Percentiles rank a stretch among this genome's conserved stretches.
Conservation (phyloP, 345 rosid genomes). For the Kandelia obovata region DNA sequence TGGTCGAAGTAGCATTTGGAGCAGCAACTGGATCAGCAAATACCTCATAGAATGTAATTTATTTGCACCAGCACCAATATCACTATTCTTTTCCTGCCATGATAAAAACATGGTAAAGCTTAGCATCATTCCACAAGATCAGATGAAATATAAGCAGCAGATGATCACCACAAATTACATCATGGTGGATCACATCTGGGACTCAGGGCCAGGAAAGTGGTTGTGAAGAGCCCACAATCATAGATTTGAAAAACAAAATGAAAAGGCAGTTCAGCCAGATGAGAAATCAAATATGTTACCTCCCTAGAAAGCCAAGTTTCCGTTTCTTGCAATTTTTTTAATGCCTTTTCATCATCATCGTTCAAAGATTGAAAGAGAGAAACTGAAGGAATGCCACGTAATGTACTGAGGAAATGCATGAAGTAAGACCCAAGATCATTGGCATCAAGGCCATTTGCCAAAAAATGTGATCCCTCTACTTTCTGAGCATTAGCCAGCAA, state of each 20-base stretch:
- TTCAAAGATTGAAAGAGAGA: constrained; percentile 74
- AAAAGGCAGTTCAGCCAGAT: background rate
- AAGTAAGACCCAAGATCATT: constrained; percentile 79
- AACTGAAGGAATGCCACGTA: constrained; percentile 90
- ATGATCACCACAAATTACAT: too few relatives aligned
- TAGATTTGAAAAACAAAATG: constrained; percentile 1
- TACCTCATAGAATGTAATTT: constrained; percentile 66
- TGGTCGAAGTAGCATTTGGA: constrained; percentile 85
- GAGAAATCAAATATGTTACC: constrained; percentile 32
- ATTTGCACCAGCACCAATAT: constrained; percentile 37
- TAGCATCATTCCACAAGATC: constrained; percentile 3
- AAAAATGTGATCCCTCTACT: constrained; percentile 45
- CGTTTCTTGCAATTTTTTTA: constrained; percentile 63
- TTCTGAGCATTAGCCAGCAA: constrained; percentile 75
- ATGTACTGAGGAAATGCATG: constrained; percentile 71
- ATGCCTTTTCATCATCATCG: constrained; percentile 70
- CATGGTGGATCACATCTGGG: background rate
- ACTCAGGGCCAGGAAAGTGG: background rate
- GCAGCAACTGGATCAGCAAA: constrained; percentile 75
- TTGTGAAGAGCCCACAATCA: background rate
- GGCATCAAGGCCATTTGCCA: constrained; percentile 47
- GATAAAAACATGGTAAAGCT: constrained; percentile 10
- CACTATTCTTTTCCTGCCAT: constrained; percentile 71
- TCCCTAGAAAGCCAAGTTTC: constrained; percentile 69
- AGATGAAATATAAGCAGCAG: background rate